Conservation (phyloP, 169 alveolate species). For the Besnoitia besnoiti region DNA sequence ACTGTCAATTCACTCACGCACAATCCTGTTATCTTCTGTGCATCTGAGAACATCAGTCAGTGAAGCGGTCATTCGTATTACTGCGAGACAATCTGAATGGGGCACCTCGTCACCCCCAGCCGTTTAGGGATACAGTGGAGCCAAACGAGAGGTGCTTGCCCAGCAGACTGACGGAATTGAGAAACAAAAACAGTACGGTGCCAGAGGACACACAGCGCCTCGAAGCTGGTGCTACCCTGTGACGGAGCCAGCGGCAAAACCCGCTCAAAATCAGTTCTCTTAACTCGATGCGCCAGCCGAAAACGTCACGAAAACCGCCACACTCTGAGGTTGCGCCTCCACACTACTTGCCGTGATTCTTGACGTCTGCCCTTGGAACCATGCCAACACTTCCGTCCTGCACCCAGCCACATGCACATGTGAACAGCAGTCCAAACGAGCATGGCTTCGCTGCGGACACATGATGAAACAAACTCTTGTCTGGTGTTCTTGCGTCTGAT, state of each 20-base stretch:
- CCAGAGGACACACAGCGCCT: not conserved
- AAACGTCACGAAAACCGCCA: not conserved
- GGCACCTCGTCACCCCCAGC: not conserved
- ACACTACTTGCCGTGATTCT: slow-evolving; percentile 38
- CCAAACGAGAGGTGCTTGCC: not conserved
- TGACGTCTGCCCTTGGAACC: slow-evolving; percentile 43
- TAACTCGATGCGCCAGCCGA: not conserved
- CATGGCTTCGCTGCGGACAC: too few relatives aligned
- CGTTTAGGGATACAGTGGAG: not conserved
- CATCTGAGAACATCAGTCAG: not conserved
- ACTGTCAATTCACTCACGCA: not conserved
- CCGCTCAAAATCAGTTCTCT: not conserved
- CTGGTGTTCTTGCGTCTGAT: too few relatives aligned
- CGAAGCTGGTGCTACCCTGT: not conserved
- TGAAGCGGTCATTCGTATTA: not conserved
- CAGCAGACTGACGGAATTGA: not conserved
- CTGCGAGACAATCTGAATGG: slow-evolving; percentile 3
- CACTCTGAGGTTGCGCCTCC: not conserved
- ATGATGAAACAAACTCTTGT: not conserved
- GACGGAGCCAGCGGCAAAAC: not conserved
- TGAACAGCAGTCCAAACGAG: too few relatives aligned
- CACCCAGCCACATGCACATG: not conserved
- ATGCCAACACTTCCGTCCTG: slow-evolving; percentile 52
- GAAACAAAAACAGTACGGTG: not conserved
- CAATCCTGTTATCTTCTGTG: not conserved